Evolutionary conservation across 1,139 yeast genomes (phyloP), one percentile per base, ranked within the genome.

Genomic region (Blastobotrys aristatus): DNA sequence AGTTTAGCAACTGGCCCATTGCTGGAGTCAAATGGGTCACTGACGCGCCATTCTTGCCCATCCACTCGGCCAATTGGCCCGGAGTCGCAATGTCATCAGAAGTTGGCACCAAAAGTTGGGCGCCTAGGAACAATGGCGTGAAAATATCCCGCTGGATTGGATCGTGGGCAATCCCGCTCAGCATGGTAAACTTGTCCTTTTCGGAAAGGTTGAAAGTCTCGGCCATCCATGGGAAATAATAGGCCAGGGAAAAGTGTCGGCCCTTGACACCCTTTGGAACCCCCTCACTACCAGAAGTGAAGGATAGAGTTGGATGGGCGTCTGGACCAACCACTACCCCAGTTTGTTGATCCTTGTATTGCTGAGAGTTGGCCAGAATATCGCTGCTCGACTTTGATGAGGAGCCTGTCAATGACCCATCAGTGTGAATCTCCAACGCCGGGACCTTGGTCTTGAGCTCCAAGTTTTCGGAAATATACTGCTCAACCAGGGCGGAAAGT

Each of bases 71-170:
- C 48, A 92, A 74, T 63, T 84, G 82, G 35, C 98, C 98, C 5
- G 99, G 98, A 4, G 98, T 92, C 44, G 98, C 98, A 61, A 92
- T 92, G 65, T 94, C 99, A 64, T 92, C 97, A 20, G 89, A 82
- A 11, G 97, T 89, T 46, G 99, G 99, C 24, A 92, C 95, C 53
- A 88, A 74, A 50, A 92, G 73, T 58, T 83, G 86, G 11, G 98
- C 98, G 53, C 99, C 99, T 53, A 92, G 74, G 68, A 92, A 92
- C 53, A 92, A 76, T 26, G 99, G 99, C 1, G 99, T 94, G 68
- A 92, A 92, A 84, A 92, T 94, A 66, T 92, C 99, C 74, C 99
- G 84, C 72, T 92, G 99, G 53, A 92, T 92, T 14, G 99, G 99
- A 69, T 92, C 99, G 65, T 92, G 99, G 0, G 99, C 99, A 66